Base-by-base conservation (phyloP, 2,329 filamentous ascomycete genomes). In the Sporothrix inflata region DNA sequence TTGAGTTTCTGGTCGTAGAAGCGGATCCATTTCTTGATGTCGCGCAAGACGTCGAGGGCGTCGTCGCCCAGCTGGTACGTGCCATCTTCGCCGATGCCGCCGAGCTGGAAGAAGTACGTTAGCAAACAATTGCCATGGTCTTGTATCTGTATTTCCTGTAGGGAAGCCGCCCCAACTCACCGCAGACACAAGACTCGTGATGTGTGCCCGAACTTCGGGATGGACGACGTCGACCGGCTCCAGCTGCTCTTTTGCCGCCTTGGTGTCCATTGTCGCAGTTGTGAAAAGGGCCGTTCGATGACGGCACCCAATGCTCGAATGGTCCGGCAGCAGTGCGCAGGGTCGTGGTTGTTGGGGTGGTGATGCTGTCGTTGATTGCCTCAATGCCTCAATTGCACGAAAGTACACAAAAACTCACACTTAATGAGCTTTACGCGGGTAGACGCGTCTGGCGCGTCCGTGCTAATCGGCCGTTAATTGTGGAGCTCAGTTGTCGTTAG, bases 1-100 rank as follows among this genome's bases (percentile, higher is more conserved):
- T 97, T 97, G 75, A 91, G 90, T 80, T 97, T 97, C 79, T 97
- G 93, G 81, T 98, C 94, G 85, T 96, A 96, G 75, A 97, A 89
- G 77, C 94, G 94, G 76, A 99, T 87, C 96, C 96, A 99, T 88
- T 92, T 91, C 79, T 96, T 95, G 71, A 99, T 87, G 82, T 99
- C 96, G 74, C 95, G 94, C 72, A 99, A 85, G 78, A 94, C 96
- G 72, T 96, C 93, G 73, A 97, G 85, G 14, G 94, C 95, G 79
- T 98, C 95, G 81, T 98, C 95, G 81, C 96, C 96, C 47, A 98
- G 89, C 57, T 93, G 87, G 81, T 99, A 99, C 78, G 87, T 87
- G 72, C 92, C 92, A 78, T 94, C 91, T 77, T 95, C 91, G 76
- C 93, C 92, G 69, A 90, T 86, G 77, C 94, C 95, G 83, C 94